These are phyloP conservation scores for Botrytis elliptica DNA, from an alignment of 2,329 filamentous ascomycete genomes.

Conservation along the genomic window DNA sequence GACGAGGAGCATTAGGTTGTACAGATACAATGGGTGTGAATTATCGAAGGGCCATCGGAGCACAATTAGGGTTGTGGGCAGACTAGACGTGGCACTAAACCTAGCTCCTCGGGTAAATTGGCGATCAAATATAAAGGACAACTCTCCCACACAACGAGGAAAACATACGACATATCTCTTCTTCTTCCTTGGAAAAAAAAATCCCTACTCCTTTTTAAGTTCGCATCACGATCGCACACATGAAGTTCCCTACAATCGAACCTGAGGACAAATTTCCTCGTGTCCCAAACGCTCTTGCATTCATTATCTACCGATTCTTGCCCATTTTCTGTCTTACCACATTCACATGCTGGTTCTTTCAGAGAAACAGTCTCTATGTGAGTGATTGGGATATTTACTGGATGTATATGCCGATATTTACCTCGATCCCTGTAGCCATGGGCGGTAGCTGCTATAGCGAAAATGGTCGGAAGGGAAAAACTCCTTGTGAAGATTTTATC, in stretches of 20 bases:
- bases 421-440: no score
- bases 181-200: background rate
- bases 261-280: background rate
- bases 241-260: background rate
- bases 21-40: background rate
- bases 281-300: background rate
- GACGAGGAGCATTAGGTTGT: no score
- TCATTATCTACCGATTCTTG: background rate
- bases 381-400: accelerated
- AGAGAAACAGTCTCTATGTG: accelerated
- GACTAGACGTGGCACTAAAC: background rate
- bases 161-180: background rate
- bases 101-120: background rate
- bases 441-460: no score
- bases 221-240: background rate
- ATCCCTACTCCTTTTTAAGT: background rate
- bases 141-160: background rate
- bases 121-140: background rate
- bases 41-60: background rate
- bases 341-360: background rate
- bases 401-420: no score
- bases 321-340: background rate
- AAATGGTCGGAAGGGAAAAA: no score
- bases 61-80: background rate
- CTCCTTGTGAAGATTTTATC: background rate